These are phyloP conservation scores for Amaranthus palmeri DNA, from an alignment of 148 eudicot genomes.

Conservation along the genomic window DNA sequence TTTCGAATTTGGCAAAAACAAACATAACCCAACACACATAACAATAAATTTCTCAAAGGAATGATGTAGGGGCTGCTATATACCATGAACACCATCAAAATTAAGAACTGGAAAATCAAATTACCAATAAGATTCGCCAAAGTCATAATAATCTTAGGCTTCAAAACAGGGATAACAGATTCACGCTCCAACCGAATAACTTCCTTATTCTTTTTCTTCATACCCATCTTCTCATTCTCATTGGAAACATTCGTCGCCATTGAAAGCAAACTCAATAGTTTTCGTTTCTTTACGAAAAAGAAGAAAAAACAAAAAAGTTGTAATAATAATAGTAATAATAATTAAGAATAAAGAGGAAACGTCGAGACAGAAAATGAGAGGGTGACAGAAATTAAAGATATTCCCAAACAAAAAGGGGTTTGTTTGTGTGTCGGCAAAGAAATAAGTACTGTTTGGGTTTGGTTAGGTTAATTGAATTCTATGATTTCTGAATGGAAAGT, in stretches of 20 bases:
- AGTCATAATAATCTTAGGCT: constrained; percentile 70
- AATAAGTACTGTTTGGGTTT: neutral
- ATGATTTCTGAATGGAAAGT: no score
- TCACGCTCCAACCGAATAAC: constrained; percentile 81
- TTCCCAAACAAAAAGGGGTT: neutral
- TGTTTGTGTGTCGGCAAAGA: neutral
- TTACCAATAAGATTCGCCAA: constrained; percentile 82
- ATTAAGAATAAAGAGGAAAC: neutral
- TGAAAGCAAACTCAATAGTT: neutral
- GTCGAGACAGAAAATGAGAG: neutral
- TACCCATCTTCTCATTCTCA: constrained; percentile 17
- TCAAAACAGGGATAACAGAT: constrained; percentile 77
- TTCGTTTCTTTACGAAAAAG: neutral
- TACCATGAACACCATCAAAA: neutral
- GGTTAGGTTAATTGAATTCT: no score
- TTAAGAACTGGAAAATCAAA: neutral
- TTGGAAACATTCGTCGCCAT: neutral
- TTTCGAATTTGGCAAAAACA: neutral
- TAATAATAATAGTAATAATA: neutral
- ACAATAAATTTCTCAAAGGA: neutral
- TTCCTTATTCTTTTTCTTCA: constrained; percentile 38
- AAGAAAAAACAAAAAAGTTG: neutral
- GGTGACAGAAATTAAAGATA: neutral
- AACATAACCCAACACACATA: constrained; percentile 1
- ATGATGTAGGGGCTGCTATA: neutral